Evolutionary conservation across 805 yeast species (phyloP).

Genomic region (Geotrichum ghanense): DNA sequence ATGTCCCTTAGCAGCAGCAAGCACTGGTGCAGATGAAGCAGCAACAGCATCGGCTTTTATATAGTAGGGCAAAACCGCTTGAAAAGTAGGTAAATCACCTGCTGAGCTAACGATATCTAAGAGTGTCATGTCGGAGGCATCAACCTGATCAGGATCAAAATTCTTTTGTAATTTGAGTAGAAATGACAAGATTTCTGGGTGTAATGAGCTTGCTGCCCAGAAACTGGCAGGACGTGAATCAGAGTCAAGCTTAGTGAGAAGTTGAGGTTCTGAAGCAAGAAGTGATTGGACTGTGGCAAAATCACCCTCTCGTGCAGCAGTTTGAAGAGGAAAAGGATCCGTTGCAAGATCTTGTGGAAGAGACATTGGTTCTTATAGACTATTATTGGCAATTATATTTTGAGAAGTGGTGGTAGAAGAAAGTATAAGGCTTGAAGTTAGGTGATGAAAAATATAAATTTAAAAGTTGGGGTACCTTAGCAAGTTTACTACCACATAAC

Average conservation of each 20-base stretch:
- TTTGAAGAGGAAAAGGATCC: constrained; percentile 13
- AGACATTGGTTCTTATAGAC: no score
- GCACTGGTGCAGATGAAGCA: constrained; percentile 50
- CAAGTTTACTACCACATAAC: no score
- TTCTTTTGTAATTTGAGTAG: constrained; percentile 25
- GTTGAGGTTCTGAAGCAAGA: constrained; percentile 38
- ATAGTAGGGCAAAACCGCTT: constrained; percentile 25
- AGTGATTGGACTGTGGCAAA: constrained; percentile 38
- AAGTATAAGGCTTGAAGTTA: no score
- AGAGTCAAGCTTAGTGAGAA: constrained; percentile 41
- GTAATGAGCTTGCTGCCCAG: constrained; percentile 72
- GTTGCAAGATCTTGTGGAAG: no score
- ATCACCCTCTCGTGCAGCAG: constrained; percentile 58
- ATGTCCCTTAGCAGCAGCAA: constrained; percentile 65
- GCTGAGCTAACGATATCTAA: constrained; percentile 71
- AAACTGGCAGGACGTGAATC: constrained; percentile 77
- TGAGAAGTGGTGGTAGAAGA: no score
- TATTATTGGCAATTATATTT: no score
- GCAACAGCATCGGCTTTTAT: constrained; percentile 34
- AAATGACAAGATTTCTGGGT: constrained; percentile 38
- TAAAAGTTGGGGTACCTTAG: no score
- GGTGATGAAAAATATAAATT: no score
- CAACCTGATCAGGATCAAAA: constrained; percentile 59
- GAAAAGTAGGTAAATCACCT: constrained; percentile 48
- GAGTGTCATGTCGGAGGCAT: constrained; percentile 82